Evolutionary conservation across 2,329 filamentous ascomycete species (phyloP).

Genomic region (Trichoderma harzianum): DNA sequence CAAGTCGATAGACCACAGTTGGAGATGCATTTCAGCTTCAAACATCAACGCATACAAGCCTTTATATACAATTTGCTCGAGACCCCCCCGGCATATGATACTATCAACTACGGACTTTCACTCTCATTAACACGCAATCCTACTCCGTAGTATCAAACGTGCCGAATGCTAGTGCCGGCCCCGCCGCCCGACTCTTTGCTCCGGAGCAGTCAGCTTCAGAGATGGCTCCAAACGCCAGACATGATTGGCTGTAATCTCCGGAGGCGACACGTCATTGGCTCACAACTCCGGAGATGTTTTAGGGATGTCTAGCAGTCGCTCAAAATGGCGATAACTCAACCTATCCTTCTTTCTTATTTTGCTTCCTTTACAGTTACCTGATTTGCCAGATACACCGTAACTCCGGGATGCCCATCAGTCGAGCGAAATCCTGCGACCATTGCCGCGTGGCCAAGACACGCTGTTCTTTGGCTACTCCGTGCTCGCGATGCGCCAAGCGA

Average conservation of each 20-base stretch:
- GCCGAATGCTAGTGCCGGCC: not conserved
- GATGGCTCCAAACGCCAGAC: not conserved
- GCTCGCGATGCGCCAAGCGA: not conserved
- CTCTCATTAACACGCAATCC: not conserved
- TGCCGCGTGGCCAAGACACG: constrained; percentile 9
- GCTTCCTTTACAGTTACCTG: not conserved
- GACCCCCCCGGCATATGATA: not conserved
- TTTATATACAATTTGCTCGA: not conserved
- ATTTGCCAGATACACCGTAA: not conserved
- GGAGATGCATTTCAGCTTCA: not conserved
- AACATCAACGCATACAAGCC: not conserved
- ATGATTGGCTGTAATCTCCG: constrained; percentile 9
- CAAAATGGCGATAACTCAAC: not conserved
- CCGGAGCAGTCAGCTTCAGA: not conserved
- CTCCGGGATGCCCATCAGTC: not conserved
- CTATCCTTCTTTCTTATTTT: not conserved
- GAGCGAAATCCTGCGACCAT: constrained; percentile 4
- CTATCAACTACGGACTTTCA: not conserved
- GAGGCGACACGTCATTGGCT: not conserved
- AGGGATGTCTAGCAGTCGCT: not conserved
- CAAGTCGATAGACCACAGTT: accelerated
- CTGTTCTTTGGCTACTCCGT: constrained; percentile 4
- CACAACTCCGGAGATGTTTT: not conserved
- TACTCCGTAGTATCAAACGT: not conserved
- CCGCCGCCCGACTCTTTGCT: not conserved